phyloP scores from a whole-genome alignment of 2,329 filamentous ascomycete species.

The Ampelomyces quisqualis region DNA sequence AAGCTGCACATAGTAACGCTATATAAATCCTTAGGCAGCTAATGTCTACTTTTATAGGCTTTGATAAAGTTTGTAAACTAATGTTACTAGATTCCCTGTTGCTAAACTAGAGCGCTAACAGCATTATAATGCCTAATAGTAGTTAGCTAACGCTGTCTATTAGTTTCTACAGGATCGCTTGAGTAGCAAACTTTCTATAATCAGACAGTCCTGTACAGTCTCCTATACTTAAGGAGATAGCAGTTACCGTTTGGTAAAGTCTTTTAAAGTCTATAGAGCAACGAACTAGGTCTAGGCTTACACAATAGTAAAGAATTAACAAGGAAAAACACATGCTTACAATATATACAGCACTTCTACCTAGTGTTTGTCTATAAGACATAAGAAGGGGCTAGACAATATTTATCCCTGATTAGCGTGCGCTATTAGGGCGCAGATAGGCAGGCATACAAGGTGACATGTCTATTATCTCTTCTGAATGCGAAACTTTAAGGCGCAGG shows the following conservation, averaged over 20 bases:
- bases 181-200: background rate
- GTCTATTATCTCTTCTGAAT: too few species aligned
- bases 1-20: conserved; percentile 1
- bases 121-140: conserved; percentile 4
- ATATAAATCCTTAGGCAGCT: background rate
- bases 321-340: too few species aligned
- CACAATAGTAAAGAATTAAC: too few species aligned
- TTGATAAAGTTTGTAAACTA: conserved; percentile 2
- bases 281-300: too few species aligned
- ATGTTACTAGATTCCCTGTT: conserved; percentile 1
- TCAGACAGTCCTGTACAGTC: conserved; percentile 3
- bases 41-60: conserved; percentile 1
- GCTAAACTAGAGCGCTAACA: conserved; percentile 4
- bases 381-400: background rate
- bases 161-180: conserved; percentile 2
- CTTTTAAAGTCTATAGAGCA: too few species aligned
- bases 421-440: conserved; percentile 1
- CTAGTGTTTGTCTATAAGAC: background rate
- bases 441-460: conserved; percentile 1
- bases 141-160: conserved; percentile 6
- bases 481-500: too few species aligned
- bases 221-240: conserved; percentile 4
- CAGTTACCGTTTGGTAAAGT: conserved; percentile 4
- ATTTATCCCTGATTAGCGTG: background rate
- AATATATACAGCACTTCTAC: too few species aligned